These are phyloP conservation scores for Paramyrothecium roridum DNA, from an alignment of 2,329 filamentous ascomycete species.

Conservation along the genomic window DNA sequence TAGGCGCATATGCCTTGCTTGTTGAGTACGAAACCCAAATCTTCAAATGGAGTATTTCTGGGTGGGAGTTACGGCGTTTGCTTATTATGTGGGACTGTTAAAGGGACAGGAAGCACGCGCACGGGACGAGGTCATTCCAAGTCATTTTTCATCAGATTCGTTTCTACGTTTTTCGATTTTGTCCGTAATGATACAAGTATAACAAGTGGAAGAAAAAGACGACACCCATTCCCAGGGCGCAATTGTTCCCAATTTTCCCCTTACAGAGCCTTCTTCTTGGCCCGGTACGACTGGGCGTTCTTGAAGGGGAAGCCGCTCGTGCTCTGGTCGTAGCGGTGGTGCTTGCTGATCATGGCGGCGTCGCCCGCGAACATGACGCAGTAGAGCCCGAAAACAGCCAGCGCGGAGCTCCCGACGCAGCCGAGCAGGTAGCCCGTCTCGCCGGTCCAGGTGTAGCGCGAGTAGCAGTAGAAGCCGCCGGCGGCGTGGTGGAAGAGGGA, in stretches of 20 bases:
- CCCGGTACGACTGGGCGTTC: conserved; percentile 31
- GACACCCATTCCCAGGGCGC: too few relatives aligned
- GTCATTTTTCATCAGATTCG: not conserved
- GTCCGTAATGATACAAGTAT: not conserved
- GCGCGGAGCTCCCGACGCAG: conserved; percentile 49
- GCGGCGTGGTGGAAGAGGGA: conserved; percentile 64
- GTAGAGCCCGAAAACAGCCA: conserved; percentile 53
- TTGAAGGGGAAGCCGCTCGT: conserved; percentile 36
- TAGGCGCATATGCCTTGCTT: too few relatives aligned
- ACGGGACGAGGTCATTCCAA: not conserved
- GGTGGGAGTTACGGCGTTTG: not conserved
- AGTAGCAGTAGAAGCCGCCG: conserved; percentile 66
- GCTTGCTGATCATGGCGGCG: conserved; percentile 31
- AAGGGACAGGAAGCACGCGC: not conserved
- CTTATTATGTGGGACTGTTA: not conserved
- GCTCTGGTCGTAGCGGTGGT: conserved; percentile 33
- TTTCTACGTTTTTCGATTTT: not conserved
- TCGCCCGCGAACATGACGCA: conserved; percentile 34
- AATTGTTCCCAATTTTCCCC: too few relatives aligned
- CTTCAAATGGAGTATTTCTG: too few relatives aligned
- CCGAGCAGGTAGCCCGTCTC: conserved; percentile 60
- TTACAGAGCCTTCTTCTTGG: conserved; percentile 34
- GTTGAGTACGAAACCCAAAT: too few relatives aligned
- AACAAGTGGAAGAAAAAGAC: too few relatives aligned
- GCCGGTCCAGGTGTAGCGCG: conserved; percentile 55